Evolutionary conservation across 177 flowering plant species (phyloP).

Genomic region (Vitis hybrid): DNA sequence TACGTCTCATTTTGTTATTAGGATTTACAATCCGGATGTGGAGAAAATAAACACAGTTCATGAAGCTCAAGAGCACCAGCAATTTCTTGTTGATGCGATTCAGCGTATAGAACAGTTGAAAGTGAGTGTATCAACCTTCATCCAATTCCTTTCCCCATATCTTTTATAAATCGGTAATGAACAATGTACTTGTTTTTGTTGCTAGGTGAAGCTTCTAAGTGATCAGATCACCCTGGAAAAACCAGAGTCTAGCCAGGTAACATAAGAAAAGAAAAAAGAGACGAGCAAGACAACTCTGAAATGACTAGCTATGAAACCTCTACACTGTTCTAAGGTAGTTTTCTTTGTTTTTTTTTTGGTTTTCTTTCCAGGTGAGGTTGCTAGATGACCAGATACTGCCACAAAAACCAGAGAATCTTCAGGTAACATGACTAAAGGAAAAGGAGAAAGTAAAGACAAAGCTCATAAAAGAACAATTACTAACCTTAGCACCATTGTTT

Average conservation of each 20-base stretch:
- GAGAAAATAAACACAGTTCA: conserved; percentile 14
- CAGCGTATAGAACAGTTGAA: conserved; percentile 13
- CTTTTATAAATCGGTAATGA: not conserved
- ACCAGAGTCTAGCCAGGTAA: conserved; percentile 9
- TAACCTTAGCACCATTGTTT: not conserved
- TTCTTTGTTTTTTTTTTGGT: too few species aligned
- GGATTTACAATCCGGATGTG: conserved; percentile 18
- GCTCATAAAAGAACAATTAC: too few species aligned
- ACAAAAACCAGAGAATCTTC: too few species aligned
- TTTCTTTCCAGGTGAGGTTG: not conserved
- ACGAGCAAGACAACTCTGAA: too few species aligned
- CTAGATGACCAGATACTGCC: not conserved
- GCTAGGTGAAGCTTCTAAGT: conserved; percentile 9
- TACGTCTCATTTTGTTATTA: not conserved
- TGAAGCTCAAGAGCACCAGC: conserved; percentile 18
- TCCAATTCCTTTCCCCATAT: not conserved
- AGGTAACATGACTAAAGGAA: too few species aligned
- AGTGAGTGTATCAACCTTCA: conserved; percentile 9
- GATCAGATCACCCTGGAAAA: not conserved
- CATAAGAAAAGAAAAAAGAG: not conserved
- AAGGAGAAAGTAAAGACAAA: too few species aligned
- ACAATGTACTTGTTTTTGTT: too few species aligned
- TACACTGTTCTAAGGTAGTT: not conserved
- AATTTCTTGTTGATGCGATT: conserved; percentile 18
- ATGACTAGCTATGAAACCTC: not conserved